phyloP scores from a whole-genome alignment of 1,284 basidiomycete species.

The Malassezia vespertilionis region DNA sequence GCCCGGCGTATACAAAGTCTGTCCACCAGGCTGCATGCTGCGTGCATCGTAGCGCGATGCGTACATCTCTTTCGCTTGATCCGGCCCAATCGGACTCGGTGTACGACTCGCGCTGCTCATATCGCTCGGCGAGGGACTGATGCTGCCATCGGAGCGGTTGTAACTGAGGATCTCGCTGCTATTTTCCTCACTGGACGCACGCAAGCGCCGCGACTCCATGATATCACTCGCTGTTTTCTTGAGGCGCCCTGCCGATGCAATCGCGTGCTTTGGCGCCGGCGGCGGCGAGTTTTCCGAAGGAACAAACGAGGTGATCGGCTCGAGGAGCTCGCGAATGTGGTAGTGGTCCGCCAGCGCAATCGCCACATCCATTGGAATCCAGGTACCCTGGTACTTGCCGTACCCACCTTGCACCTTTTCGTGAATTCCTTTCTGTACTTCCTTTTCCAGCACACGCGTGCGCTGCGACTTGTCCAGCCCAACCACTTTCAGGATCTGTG shows the following conservation, averaged over 20 bases:
- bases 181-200: conserved; percentile 41
- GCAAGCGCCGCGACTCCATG: conserved; percentile 29
- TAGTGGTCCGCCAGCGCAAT: conserved; percentile 79
- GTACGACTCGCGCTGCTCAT: conserved; percentile 76
- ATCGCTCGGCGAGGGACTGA: conserved; percentile 73
- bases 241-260: conserved; percentile 40
- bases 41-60: conserved; percentile 8
- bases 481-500: conserved; percentile 96
- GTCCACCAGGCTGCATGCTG: not conserved
- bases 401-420: conserved; percentile 99
- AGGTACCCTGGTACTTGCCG: conserved; percentile 99
- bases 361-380: conserved; percentile 92
- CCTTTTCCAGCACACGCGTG: conserved; percentile 89
- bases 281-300: conserved; percentile 76
- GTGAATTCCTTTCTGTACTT: conserved; percentile 96
- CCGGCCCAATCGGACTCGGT: conserved; percentile 58
- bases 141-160: conserved; percentile 54
- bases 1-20: conserved; percentile 13
- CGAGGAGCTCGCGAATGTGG: conserved; percentile 75
- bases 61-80: conserved; percentile 11
- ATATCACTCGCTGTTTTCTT: conserved; percentile 37
- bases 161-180: conserved; percentile 31
- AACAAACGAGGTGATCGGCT: conserved; percentile 88
- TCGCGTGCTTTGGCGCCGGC: conserved; percentile 88
- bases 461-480: conserved; percentile 98